Percentiles rank a stretch among this genome's conserved stretches.
Conservation (phyloP, 2,329 filamentous ascomycete species). For the Cylindrodendrum hubeiense region DNA sequence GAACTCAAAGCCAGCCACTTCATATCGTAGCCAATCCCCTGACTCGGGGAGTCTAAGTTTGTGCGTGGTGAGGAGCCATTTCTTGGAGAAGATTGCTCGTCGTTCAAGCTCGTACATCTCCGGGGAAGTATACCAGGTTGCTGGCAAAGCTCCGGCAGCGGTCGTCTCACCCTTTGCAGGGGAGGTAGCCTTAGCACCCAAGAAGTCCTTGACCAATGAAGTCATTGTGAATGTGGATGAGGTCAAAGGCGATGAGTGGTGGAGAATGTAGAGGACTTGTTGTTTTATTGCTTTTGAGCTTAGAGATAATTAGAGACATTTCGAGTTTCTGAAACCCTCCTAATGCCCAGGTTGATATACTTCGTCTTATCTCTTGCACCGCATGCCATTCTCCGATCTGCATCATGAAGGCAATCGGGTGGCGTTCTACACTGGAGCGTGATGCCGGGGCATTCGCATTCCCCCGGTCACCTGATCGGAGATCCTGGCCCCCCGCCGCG, state of each 20-base stretch:
- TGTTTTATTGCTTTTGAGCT: not conserved
- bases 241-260: too few species aligned
- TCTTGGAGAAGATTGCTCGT: slow-evolving; percentile 68
- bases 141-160: slow-evolving; percentile 56
- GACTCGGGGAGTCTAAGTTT: slow-evolving; percentile 60
- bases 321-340: too few species aligned
- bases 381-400: not conserved
- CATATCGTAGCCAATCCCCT: slow-evolving; percentile 69
- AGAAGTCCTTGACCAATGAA: slow-evolving; percentile 48
- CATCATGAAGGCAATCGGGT: not conserved
- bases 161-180: slow-evolving; percentile 36
- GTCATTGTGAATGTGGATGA: not conserved
- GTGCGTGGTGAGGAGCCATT: slow-evolving; percentile 69
- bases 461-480: not conserved
- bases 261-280: too few species aligned
- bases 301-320: not conserved
- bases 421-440: not conserved
- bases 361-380: not conserved
- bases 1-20: slow-evolving; percentile 68
- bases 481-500: not conserved
- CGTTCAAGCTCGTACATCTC: slow-evolving; percentile 69
- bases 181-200: slow-evolving; percentile 50
- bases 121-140: slow-evolving; percentile 64
- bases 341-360: not conserved
- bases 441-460: not conserved